Evolutionary conservation across 352 stramenopile species (phyloP), one percentile per base, ranked within the genome.

Genomic region (Elongisporangium anandrum): DNA sequence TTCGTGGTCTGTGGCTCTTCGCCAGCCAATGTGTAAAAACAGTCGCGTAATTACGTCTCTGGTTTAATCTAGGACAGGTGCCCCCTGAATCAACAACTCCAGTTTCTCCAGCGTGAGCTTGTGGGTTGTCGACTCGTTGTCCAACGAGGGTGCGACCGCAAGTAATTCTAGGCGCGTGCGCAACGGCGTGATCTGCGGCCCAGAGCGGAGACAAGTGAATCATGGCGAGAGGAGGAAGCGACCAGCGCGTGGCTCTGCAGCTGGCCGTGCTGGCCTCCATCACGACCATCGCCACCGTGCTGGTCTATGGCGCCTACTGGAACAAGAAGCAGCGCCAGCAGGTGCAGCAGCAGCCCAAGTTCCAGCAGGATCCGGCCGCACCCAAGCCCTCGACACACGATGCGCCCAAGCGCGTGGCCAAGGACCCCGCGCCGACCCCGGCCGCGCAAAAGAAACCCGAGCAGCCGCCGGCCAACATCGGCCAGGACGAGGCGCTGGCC

Each of bases 211-310:
- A 29, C 38, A 49, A n/a, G 57, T 51, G 23, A 45, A 51, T 63
- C n/a, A 75, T 79, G 67, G 52, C 56, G 29, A 57, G 53, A 10
- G 47, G 26, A 38, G 26, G 26, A 38, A 38, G 26, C 26, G 69
- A 77, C 54, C 70, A 89, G 59, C 78, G 74, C 60, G 66, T 66
- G 45, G 56, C 88, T 54, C 60, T 92, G 59, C 79, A 90, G 70
- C 64, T 92, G 53, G 82, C 77, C 47, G 73, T 90, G 56, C 59
- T 92, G 67, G 81, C 79, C 54, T 92, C 82, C 63, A 59, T 92
- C 57, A 86, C 78, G 52, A 82, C 75, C 52, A 88, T 90, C 78
- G 79, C 69, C 23, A 68, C 65, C 16, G 72, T 90, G 47, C 61
- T 92, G 61, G 65, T 76, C 59, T 79, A 82, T 47, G 71, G 76